Evolutionary conservation across 139 green algal species (phyloP).

Genomic region (Nannochloris sp.): DNA sequence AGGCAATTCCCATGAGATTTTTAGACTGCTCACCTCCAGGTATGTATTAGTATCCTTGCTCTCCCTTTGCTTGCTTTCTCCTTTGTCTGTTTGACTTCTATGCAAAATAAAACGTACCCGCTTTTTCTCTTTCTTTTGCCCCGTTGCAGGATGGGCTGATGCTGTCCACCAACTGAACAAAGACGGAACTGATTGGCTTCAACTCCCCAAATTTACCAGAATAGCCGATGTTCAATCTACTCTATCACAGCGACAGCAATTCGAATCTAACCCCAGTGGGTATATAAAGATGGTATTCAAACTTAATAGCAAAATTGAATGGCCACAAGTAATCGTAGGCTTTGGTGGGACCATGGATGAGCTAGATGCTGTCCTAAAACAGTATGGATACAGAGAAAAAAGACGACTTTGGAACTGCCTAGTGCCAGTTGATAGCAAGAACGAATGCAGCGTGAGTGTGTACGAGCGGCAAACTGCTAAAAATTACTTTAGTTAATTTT

Average conservation of each 20-base stretch:
- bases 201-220: background rate
- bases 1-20: constrained; percentile 33
- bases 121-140: too few relatives aligned
- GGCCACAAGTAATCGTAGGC: background rate
- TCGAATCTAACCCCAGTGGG: background rate
- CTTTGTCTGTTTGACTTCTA: too few relatives aligned
- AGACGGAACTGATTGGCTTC: constrained; percentile 4
- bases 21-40: constrained; percentile 49
- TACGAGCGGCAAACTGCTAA: too few relatives aligned
- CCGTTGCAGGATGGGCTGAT: background rate
- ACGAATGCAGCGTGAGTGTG: background rate
- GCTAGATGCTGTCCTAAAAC: background rate
- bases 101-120: too few relatives aligned
- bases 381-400: background rate
- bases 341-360: background rate
- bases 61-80: too few relatives aligned
- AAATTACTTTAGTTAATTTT: background rate
- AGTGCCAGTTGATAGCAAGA: background rate
- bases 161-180: background rate
- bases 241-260: constrained; percentile 6
- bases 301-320: too few relatives aligned
- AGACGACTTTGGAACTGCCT: background rate
- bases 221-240: too few relatives aligned
- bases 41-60: too few relatives aligned
- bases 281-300: background rate